These are phyloP conservation scores for Ascoidea tarda DNA, from an alignment of 805 yeast genomes.

Conservation along the genomic window DNA sequence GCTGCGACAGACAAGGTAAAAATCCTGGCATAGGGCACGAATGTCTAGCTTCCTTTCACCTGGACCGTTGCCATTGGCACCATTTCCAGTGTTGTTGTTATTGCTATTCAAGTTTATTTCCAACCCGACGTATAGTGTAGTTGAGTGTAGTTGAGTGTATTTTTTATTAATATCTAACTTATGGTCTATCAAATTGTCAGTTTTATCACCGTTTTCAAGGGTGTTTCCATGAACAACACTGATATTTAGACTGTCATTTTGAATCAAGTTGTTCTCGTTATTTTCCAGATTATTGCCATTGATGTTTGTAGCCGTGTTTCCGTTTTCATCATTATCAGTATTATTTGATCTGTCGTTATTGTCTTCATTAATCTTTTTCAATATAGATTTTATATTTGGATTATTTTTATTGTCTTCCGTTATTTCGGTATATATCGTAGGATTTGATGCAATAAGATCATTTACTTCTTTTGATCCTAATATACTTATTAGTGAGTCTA, in stretches of 20 bases:
- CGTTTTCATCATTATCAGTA: too few species aligned
- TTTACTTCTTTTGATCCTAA: not conserved
- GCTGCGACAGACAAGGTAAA: constrained; percentile 63
- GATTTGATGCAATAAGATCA: not conserved
- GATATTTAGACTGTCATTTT: too few species aligned
- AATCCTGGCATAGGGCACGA: constrained; percentile 83
- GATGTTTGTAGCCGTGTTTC: not conserved
- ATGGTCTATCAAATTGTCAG: too few species aligned
- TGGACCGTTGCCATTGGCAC: constrained; percentile 20
- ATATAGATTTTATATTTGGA: not conserved
- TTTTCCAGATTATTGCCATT: too few species aligned
- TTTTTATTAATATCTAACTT: constrained; percentile 2
- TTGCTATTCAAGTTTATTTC: constrained; percentile 24
- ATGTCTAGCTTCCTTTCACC: constrained; percentile 62
- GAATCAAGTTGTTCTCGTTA: not conserved
- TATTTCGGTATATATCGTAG: not conserved
- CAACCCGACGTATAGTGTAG: constrained; percentile 73
- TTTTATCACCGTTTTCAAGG: not conserved
- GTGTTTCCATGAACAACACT: not conserved
- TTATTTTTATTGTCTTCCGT: not conserved
- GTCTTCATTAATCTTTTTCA: not conserved
- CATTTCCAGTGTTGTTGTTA: constrained; percentile 9
- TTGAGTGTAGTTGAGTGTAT: constrained; percentile 34
- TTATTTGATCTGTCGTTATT: not conserved
- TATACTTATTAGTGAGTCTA: not conserved